These are phyloP conservation scores for Cucumis variabilis DNA, from an alignment of 331 rosid species.

Conservation along the genomic window DNA sequence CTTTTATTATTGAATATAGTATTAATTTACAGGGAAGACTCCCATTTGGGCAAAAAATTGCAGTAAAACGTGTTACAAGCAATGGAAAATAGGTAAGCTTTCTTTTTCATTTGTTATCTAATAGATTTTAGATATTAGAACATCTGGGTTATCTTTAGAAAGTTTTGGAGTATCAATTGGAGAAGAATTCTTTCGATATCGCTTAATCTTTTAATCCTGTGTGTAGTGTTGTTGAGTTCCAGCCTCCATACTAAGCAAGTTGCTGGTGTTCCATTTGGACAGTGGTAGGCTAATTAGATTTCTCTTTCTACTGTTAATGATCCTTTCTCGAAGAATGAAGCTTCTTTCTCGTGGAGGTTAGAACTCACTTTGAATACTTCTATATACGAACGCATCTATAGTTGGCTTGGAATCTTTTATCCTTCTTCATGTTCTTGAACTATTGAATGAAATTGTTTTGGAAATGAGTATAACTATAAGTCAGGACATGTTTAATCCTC, in stretches of 20 bases:
- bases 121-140: too few species aligned
- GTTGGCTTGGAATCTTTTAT: conserved; percentile 82
- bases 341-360: conserved; percentile 91
- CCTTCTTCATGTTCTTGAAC: conserved; percentile 72
- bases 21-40: too few species aligned
- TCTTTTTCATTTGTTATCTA: too few species aligned
- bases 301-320: conserved; percentile 75
- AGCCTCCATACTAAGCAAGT: conserved; percentile 74
- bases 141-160: too few species aligned
- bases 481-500: conserved; percentile 53
- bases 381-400: conserved; percentile 76
- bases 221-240: conserved; percentile 68
- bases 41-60: too few species aligned
- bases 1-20: too few species aligned
- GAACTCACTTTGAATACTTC: conserved; percentile 73
- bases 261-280: conserved; percentile 73
- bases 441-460: conserved; percentile 56
- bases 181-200: conserved; percentile 63
- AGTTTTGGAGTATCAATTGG: too few species aligned
- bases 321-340: conserved; percentile 97
- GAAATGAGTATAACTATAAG: conserved; percentile 45
- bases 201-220: conserved; percentile 60
- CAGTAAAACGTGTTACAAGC: too few species aligned
- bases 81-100: too few species aligned
- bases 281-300: conserved; percentile 80